Evolutionary conservation across 106 monocot species (phyloP).

Genomic region (Apostasia ramifera): DNA sequence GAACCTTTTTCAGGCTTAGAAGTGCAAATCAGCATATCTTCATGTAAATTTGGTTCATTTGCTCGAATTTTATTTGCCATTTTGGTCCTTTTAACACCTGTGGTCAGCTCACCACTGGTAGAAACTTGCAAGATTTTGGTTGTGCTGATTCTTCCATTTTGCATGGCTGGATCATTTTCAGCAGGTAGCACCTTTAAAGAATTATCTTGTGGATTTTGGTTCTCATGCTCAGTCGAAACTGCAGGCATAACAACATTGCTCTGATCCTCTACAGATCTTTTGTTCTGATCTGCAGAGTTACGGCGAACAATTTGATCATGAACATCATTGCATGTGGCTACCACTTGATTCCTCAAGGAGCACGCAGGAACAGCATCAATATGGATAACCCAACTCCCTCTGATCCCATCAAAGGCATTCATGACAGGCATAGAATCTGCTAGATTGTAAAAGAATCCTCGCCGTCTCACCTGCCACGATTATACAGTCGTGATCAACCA

Average conservation of each 20-base stretch:
- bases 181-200: too few species aligned
- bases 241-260: not conserved
- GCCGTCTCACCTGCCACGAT: conserved; percentile 1
- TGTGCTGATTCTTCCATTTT: too few species aligned
- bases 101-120: too few species aligned
- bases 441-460: conserved; percentile 4
- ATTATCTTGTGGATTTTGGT: too few species aligned
- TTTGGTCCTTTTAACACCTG: too few species aligned
- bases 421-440: conserved; percentile 1
- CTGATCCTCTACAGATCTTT: not conserved
- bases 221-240: too few species aligned
- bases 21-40: not conserved
- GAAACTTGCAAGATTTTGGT: too few species aligned
- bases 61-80: too few species aligned
- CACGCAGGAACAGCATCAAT: not conserved
- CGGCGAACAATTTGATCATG: not conserved
- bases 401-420: conserved; percentile 7
- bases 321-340: not conserved
- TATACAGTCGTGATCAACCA: not conserved
- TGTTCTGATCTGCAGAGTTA: not conserved
- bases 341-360: not conserved
- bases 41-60: too few species aligned
- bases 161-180: too few species aligned
- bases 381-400: conserved; percentile 1
- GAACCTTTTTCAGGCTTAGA: not conserved